phyloP scores from a whole-genome alignment of 306 rosid species.

The Cicer arietinum region DNA sequence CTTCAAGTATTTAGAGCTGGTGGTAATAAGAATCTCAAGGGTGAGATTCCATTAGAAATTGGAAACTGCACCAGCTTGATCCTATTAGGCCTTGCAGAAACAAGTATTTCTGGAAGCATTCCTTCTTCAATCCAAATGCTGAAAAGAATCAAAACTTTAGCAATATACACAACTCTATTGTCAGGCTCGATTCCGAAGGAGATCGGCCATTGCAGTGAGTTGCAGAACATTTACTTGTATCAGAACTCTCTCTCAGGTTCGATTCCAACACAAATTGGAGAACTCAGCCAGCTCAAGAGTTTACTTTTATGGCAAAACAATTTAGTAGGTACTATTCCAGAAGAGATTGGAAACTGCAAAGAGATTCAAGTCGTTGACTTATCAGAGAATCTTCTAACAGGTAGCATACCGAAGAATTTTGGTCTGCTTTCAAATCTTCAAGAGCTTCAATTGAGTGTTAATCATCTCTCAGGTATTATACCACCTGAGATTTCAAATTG shows the following conservation, averaged over 20 bases:
- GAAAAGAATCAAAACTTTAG: conserved; percentile 65
- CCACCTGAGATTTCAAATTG: conserved; percentile 84
- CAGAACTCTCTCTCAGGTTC: conserved; percentile 77
- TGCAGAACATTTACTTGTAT: conserved; percentile 72
- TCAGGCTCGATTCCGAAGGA: conserved; percentile 85
- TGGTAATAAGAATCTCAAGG: conserved; percentile 77
- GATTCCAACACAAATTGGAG: conserved; percentile 69
- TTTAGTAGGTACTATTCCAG: conserved; percentile 78
- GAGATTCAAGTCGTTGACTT: conserved; percentile 72
- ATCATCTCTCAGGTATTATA: conserved; percentile 71
- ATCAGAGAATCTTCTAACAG: conserved; percentile 78
- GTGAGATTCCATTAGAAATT: conserved; percentile 84
- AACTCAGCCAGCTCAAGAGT: conserved; percentile 64
- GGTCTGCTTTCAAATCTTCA: conserved; percentile 69
- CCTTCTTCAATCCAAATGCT: conserved; percentile 86
- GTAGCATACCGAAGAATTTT: conserved; percentile 75
- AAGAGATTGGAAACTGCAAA: conserved; percentile 72
- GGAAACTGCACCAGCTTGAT: conserved; percentile 85
- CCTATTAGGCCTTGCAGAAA: conserved; percentile 87
- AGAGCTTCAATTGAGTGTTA: conserved; percentile 85
- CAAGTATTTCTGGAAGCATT: conserved; percentile 80
- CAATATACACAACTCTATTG: conserved; percentile 72
- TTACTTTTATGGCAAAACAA: conserved; percentile 83
- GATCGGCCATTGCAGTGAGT: conserved; percentile 81
- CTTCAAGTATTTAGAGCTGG: conserved; percentile 82